Base-by-base conservation (phyloP, 139 green algal species). In the Mesotaenium endlicherianum region DNA sequence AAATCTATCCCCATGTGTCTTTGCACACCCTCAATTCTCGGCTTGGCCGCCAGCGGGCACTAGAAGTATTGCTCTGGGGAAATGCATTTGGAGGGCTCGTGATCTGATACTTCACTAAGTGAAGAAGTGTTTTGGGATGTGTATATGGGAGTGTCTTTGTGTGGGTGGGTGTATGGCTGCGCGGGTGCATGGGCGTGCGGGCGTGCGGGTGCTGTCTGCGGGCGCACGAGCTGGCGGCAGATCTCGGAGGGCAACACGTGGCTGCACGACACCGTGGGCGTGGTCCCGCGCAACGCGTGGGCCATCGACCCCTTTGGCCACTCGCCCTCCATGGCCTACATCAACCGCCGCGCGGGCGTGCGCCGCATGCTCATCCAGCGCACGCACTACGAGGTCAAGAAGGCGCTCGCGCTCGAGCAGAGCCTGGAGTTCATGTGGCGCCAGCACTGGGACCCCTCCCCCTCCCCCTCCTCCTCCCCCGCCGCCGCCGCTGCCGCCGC, bases 351-450 rank as follows among this genome's bases (percentile, higher is more conserved):
- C 0, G 77, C 58, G 36, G 80, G 72, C 34, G 86, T 86, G 41
- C 30, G 44, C 43, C 70, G 86, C 71, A 86, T 86, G 80, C 43
- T 86, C 40, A 82, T 86, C 17, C 82, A 88, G 76, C 50, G 82
- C n/a, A 67, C 43, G 40, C 82, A 88, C 42, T 88, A 88, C 70
- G 82, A 88, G 70, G 2, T 86, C 5, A 88, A 88, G 74, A 88
- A 85, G 6, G 67, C 38, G 39, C 47, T 88, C 14, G 82, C 82
- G 41, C 53, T n/a, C 14, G 14, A 41, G 14, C 75, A 41, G 0
- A 70, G 45, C 34, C 79, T 88, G n/a, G 82, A 88, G 47, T 88
- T 88, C 39, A 80, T 68, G 36, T 88, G 82, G 82, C 49, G 75
- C 8, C 82, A 88, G 75, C n/a, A 75, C 11, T 88, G 82, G 82